Conservation (phyloP, 164 flowering plant species). For the Pachysandra terminalis region DNA sequence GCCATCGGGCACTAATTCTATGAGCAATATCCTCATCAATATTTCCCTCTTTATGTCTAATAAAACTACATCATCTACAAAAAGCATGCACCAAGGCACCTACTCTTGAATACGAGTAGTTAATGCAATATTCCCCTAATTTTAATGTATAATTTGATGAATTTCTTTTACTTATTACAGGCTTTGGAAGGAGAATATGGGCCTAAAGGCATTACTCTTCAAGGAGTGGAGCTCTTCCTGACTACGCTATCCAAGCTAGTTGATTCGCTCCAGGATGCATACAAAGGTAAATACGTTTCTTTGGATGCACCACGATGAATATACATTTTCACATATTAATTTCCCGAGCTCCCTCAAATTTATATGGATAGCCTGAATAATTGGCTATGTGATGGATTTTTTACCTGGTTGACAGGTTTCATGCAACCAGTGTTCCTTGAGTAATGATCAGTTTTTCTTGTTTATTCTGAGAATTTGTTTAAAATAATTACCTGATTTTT, state of each 20-base stretch:
- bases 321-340: too few species aligned
- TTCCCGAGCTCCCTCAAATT: neutral
- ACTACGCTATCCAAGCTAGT: constrained; percentile 41
- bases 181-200: constrained; percentile 63
- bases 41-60: too few species aligned
- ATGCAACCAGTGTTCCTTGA: neutral
- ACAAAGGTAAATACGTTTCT: constrained; percentile 45
- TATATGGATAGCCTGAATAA: too few species aligned
- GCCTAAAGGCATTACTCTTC: constrained; percentile 39
- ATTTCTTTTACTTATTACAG: constrained; percentile 28
- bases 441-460: neutral
- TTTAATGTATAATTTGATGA: neutral
- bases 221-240: constrained; percentile 51
- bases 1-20: too few species aligned
- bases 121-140: too few species aligned
- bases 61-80: too few species aligned
- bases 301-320: neutral
- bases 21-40: too few species aligned
- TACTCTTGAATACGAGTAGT: too few species aligned
- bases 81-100: too few species aligned
- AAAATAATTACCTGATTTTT: neutral
- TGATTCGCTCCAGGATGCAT: constrained; percentile 48
- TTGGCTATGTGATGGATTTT: neutral
- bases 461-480: neutral
- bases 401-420: neutral